These are phyloP conservation scores for Pseudogymnoascus sp. DNA, from an alignment of 2,329 filamentous ascomycete genomes.

Conservation along the genomic window DNA sequence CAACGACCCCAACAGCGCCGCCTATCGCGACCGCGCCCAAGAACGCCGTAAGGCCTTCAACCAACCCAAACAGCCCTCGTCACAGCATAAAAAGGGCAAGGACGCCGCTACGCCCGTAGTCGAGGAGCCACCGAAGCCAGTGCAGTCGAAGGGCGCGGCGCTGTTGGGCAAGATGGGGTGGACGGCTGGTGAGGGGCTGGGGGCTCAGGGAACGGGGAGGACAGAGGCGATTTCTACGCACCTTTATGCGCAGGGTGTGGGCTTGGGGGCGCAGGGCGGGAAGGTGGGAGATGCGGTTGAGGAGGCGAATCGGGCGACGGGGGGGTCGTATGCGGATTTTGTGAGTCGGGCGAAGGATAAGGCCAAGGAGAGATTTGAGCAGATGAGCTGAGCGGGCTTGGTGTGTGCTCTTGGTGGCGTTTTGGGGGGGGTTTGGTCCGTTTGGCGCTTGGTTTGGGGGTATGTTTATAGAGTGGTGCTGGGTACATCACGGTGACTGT, in stretches of 20 bases:
- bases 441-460: not conserved
- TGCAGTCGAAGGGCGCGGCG: conserved; percentile 55
- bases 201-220: conserved; percentile 53
- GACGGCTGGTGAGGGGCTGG: conserved; percentile 57
- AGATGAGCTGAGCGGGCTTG: conserved; percentile 30
- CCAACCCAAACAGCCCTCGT: conserved; percentile 48
- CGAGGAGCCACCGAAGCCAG: conserved; percentile 30
- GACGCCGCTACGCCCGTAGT: conserved; percentile 21
- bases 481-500: not conserved
- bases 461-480: not conserved
- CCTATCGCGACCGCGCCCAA: conserved; percentile 53
- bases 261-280: conserved; percentile 61
- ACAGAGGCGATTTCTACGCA: conserved; percentile 57
- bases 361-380: conserved; percentile 59
- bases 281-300: conserved; percentile 61
- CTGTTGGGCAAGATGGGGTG: conserved; percentile 69
- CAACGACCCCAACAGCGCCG: conserved; percentile 17
- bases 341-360: conserved; percentile 57
- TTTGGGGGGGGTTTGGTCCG: not conserved
- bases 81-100: conserved; percentile 28
- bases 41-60: conserved; percentile 57
- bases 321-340: conserved; percentile 53
- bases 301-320: conserved; percentile 55
- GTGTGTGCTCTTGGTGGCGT: not conserved
- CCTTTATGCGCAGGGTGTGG: conserved; percentile 61